Percentiles rank a stretch among this genome's conserved stretches.
phyloP scores from a whole-genome alignment of 176 grass and related monocot genomes.

The Microstegium vimineum region DNA sequence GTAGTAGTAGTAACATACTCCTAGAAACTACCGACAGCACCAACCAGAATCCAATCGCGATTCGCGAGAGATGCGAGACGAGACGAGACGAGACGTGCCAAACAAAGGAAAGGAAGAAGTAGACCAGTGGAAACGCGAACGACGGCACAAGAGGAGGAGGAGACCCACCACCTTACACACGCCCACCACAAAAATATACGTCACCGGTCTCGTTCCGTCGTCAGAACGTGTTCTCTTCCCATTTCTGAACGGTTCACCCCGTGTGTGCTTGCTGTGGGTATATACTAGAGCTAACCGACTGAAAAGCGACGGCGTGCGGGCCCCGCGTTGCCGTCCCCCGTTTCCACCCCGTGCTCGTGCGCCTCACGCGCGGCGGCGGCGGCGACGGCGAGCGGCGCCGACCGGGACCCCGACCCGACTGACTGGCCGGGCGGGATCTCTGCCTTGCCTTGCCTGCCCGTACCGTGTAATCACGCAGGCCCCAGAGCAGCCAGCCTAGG shows the following conservation, averaged over 20 bases:
- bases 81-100: background rate
- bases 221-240: background rate
- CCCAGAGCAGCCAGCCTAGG: background rate
- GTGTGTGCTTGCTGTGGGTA: no score
- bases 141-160: no score
- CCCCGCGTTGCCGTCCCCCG: background rate
- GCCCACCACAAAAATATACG: background rate
- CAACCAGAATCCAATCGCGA: no score
- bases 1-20: background rate
- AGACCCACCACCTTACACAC: no score
- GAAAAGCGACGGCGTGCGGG: background rate
- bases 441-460: no score
- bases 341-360: background rate
- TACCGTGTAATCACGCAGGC: conserved; percentile 1
- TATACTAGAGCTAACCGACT: no score
- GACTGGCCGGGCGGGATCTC: background rate
- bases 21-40: background rate
- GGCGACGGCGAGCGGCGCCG: background rate
- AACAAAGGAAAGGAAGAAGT: no score
- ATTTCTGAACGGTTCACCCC: background rate
- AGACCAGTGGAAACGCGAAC: background rate
- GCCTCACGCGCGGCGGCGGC: background rate
- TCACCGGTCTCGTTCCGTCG: background rate
- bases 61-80: background rate
- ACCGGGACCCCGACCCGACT: background rate